Percentiles rank a stretch among this genome's conserved stretches.
Evolutionary conservation across 2,329 filamentous ascomycete genomes (phyloP).

Genomic region (Hymenoscyphus repandus): DNA sequence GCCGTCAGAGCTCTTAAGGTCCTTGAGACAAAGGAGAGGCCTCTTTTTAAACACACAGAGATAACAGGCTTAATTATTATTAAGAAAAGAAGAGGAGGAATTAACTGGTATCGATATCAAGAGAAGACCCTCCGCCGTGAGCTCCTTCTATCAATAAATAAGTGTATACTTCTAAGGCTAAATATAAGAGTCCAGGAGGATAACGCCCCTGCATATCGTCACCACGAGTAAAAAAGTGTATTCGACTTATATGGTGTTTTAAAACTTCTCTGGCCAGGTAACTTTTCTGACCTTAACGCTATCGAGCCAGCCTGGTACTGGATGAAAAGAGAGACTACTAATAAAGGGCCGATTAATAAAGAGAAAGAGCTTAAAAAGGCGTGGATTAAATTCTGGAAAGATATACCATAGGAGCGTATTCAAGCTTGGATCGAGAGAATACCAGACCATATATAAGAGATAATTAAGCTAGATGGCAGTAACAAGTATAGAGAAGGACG

Average conservation of each 20-base stretch:
- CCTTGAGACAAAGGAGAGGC: no score
- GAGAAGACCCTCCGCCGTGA: not conserved
- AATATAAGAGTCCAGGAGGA: not conserved
- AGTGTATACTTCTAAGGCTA: not conserved
- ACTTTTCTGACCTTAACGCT: slow-evolving; percentile 23
- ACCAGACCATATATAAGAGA: not conserved
- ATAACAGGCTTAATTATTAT: not conserved
- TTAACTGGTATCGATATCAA: slow-evolving; percentile 8
- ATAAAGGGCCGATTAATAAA: slow-evolving; percentile 6
- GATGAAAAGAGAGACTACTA: slow-evolving; percentile 21
- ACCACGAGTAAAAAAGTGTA: not conserved
- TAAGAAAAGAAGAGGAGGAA: not conserved
- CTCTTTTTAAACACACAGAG: no score
- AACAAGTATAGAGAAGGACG: not conserved
- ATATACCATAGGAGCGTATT: slow-evolving; percentile 19
- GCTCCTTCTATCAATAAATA: not conserved
- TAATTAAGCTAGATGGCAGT: not conserved
- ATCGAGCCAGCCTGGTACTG: slow-evolving; percentile 22
- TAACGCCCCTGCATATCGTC: not conserved
- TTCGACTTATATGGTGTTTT: not conserved
- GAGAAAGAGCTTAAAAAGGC: slow-evolving; percentile 8
- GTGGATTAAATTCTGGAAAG: slow-evolving; percentile 14
- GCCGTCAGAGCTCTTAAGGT: no score
- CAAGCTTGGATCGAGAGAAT: slow-evolving; percentile 7
- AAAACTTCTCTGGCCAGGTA: slow-evolving; percentile 8